These are phyloP conservation scores for Apiotrichum gracile DNA, from an alignment of 1,284 basidiomycete genomes.

Conservation along the genomic window DNA sequence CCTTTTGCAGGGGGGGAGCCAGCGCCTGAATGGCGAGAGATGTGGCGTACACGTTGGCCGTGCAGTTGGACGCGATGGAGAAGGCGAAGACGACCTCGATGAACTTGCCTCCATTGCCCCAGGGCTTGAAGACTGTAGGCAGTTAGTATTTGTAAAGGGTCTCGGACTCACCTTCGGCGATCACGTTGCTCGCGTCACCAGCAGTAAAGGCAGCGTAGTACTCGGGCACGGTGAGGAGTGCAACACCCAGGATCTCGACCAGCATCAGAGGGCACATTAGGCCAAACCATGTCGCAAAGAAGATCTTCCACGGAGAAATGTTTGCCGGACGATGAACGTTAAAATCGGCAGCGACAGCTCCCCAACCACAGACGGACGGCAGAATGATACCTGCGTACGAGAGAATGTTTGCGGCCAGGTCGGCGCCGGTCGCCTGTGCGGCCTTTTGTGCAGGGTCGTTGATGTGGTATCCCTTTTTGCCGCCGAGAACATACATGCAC, in stretches of 20 bases:
- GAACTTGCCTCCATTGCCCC: constrained; percentile 50
- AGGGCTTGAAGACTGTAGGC: constrained; percentile 20
- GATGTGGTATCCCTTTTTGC: neutral
- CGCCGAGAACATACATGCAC: constrained; percentile 54
- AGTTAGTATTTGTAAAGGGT: neutral
- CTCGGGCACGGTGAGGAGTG: constrained; percentile 55
- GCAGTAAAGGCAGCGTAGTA: constrained; percentile 53
- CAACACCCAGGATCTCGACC: constrained; percentile 53
- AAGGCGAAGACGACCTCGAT: constrained; percentile 57
- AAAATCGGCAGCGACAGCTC: constrained; percentile 49
- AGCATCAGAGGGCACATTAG: constrained; percentile 53
- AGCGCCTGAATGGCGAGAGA: constrained; percentile 56
- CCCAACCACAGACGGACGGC: constrained; percentile 52
- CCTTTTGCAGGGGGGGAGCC: constrained; percentile 53
- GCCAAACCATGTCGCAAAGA: constrained; percentile 56
- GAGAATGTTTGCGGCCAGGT: constrained; percentile 50
- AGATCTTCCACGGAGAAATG: constrained; percentile 52
- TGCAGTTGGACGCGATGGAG: constrained; percentile 57
- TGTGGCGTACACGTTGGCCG: constrained; percentile 58
- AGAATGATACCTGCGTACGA: constrained; percentile 59
- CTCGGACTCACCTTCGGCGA: constrained; percentile 25
- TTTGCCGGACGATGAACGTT: constrained; percentile 53
- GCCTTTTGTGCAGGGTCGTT: constrained; percentile 47
- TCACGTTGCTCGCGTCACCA: constrained; percentile 52
- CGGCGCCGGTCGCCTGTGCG: constrained; percentile 51